Conservation (phyloP, 371 early-diverging fungal species). For the Mucor mucedo region DNA sequence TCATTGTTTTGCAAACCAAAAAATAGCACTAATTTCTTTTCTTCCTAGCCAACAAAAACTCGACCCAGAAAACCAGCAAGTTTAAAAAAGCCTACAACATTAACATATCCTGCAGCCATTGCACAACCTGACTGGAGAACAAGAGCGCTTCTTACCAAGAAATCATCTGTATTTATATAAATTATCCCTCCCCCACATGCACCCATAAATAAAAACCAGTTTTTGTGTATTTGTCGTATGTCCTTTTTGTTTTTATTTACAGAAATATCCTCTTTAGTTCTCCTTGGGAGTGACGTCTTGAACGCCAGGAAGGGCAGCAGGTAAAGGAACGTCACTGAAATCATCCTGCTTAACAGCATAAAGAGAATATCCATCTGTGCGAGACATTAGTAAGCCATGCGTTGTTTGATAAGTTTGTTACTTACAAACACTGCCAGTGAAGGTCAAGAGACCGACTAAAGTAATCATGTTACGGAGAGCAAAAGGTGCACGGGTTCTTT, state of each 20-base stretch:
- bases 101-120: constrained; percentile 21
- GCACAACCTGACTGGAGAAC: constrained; percentile 33
- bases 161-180: constrained; percentile 2
- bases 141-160: constrained; percentile 7
- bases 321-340: constrained; percentile 61
- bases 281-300: constrained; percentile 39
- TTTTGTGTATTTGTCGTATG: background rate
- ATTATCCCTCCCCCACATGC: background rate
- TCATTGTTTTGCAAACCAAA: background rate
- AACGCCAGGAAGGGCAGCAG: constrained; percentile 40
- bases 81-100: constrained; percentile 19
- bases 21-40: background rate
- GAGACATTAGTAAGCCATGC: background rate
- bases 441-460: constrained; percentile 51
- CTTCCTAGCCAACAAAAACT: constrained; percentile 24
- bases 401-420: background rate
- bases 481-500: constrained; percentile 61
- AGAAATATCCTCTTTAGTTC: constrained; percentile 11
- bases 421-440: constrained; percentile 63
- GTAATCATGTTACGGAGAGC: constrained; percentile 51
- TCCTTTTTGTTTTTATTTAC: constrained; percentile 17
- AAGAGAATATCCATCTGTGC: constrained; percentile 57
- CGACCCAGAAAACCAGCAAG: constrained; percentile 32
- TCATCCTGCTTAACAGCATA: constrained; percentile 65
- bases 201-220: background rate